Conservation (phyloP, 345 rosid species). For the Populus simonii region DNA sequence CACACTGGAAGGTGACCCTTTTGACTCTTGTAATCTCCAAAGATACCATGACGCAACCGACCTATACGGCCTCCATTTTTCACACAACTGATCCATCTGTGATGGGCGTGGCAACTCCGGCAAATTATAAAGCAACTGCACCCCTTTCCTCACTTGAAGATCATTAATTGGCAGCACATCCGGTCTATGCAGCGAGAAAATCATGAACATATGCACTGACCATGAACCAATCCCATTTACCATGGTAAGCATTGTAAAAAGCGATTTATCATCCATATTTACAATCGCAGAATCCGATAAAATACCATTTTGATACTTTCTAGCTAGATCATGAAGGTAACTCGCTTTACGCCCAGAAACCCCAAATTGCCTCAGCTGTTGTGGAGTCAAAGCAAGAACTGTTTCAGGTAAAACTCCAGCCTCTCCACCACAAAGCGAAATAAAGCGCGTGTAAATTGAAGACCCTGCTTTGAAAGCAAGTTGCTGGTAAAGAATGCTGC, state of each 20-base stretch:
- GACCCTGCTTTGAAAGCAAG: conserved; percentile 82
- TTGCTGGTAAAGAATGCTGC: conserved; percentile 91
- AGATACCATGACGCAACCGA: conserved; percentile 92
- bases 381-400: conserved; percentile 64
- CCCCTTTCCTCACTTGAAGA: conserved; percentile 84
- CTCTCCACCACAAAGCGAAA: conserved; percentile 81
- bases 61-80: conserved; percentile 96
- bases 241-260: conserved; percentile 96
- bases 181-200: conserved; percentile 89
- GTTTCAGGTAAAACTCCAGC: conserved; percentile 67
- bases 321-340: conserved; percentile 86
- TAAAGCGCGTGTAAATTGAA: conserved; percentile 85
- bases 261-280: conserved; percentile 91
- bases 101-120: conserved; percentile 91
- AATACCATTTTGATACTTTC: conserved; percentile 86
- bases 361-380: conserved; percentile 84
- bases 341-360: conserved; percentile 90
- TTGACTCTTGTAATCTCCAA: conserved; percentile 80
- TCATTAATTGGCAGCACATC: conserved; percentile 94
- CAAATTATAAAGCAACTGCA: conserved; percentile 69
- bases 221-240: conserved; percentile 98
- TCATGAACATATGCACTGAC: conserved; percentile 99
- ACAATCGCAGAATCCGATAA: conserved; percentile 76
- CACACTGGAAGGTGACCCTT: conserved; percentile 63
- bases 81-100: conserved; percentile 83